Base-by-base conservation (phyloP, 2,329 filamentous ascomycete genomes). In the Pyricularia grisea region DNA sequence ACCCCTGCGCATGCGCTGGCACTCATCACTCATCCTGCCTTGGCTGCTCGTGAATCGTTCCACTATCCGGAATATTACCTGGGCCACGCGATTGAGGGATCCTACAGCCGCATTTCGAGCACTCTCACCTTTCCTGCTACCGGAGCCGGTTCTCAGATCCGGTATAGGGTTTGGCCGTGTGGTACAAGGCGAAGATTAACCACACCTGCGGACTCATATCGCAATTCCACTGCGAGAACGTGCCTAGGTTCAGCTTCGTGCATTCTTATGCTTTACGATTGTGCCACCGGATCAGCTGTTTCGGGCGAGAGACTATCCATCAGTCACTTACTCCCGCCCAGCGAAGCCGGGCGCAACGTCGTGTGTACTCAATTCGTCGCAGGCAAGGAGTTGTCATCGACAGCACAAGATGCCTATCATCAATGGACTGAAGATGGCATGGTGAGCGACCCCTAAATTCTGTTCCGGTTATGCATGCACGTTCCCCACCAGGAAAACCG, bases 351-450 rank as follows among this genome's bases (percentile, higher is more conserved):
- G 10, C 23, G 12, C 23, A 27, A 20, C 20, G 11, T 28, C 23
- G n/a, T 61, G 9, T 61, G 23, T 25, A 2, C 12, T 25, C 11
- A 27, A 25, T 27, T 17, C 0, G 23, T 61, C 58, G 11, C 58
- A 12, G 58, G 27, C 50, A 36, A 42, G 31, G 36, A 30, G 50
- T 67, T 58, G 17, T 65, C 63, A 11, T 65, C 11, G 14, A 65
- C 63, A 25, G 63, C 28, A 30, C 76, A 82, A 76, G 69, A 91
- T 91, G 89, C 87, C 88, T 75, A 82, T 89, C 66, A 88, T 92
- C 73, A 87, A 91, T 75, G 89, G 89, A 71, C 83, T 88, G 77
- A 90, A 90, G 79, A 90, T 92, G 84, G 89, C 89, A 76, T 92
- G 89, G 89, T 92, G 85, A 75, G 88, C 25, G 2, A 12, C 58